Conservation (phyloP, 495 filamentous ascomycete genomes). For the Talaromyces adpressus region DNA sequence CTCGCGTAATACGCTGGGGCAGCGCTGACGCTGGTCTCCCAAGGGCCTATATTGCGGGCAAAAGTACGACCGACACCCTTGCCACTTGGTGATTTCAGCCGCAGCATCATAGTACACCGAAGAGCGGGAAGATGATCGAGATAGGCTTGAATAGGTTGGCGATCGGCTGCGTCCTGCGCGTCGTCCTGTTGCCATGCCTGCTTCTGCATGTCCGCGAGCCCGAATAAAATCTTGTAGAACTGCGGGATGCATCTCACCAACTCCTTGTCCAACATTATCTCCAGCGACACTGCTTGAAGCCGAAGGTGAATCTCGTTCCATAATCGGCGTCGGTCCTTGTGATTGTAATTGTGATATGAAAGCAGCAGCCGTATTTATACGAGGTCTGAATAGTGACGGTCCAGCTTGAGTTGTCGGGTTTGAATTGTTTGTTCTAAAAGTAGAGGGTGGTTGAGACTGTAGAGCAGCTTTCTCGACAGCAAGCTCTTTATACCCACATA, state of each 20-base stretch:
- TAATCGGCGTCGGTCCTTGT: not conserved
- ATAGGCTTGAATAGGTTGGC: constrained; percentile 34
- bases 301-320: constrained; percentile 14
- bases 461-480: constrained; percentile 43
- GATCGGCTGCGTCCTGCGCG: constrained; percentile 24
- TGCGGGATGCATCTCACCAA: constrained; percentile 15
- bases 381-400: not conserved
- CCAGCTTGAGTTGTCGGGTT: constrained; percentile 3
- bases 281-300: constrained; percentile 37
- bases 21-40: constrained; percentile 45
- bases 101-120: constrained; percentile 34
- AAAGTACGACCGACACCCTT: constrained; percentile 52
- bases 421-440: not conserved
- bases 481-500: constrained; percentile 53
- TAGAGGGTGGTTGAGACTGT: constrained; percentile 17
- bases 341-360: constrained; percentile 5
- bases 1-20: constrained; percentile 40
- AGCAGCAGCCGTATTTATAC: not conserved
- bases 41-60: constrained; percentile 44
- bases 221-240: constrained; percentile 13
- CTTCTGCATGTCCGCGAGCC: constrained; percentile 6
- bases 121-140: constrained; percentile 32
- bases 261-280: constrained; percentile 23
- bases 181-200: constrained; percentile 5
- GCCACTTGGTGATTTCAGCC: constrained; percentile 37